phyloP scores from a whole-genome alignment of 169 alveolate genomes.

The Besnoitia besnoiti region DNA sequence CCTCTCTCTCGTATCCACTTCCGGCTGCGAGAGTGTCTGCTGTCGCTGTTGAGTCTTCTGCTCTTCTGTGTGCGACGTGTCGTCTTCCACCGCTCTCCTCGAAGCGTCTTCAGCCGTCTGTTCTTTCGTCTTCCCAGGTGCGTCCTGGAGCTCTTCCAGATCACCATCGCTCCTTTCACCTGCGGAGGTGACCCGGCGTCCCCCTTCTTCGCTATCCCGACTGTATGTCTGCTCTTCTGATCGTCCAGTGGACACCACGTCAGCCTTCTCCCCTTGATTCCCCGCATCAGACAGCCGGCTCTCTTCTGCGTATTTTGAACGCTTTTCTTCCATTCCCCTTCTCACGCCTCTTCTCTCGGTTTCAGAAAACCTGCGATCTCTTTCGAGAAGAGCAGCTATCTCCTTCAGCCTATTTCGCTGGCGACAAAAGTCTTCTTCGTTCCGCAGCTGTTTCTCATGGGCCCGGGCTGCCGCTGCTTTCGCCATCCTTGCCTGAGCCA shows the following conservation, averaged over 20 bases:
- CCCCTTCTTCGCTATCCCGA: background rate
- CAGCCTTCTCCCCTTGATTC: background rate
- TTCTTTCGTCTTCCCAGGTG: background rate
- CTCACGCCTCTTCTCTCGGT: background rate
- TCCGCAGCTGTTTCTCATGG: background rate
- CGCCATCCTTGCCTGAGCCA: constrained; percentile 11
- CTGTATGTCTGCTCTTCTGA: background rate
- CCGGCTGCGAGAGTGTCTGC: background rate
- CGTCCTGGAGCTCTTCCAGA: too few species aligned
- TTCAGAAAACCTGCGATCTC: background rate
- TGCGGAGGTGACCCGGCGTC: background rate
- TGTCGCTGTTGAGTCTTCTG: too few species aligned
- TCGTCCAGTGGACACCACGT: background rate
- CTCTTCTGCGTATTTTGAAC: background rate
- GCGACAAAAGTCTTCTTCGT: background rate
- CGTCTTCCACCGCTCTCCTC: too few species aligned
- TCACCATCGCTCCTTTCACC: too few species aligned
- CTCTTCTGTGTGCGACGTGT: too few species aligned
- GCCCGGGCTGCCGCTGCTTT: background rate
- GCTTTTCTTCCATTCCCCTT: background rate
- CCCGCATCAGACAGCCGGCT: constrained; percentile 7
- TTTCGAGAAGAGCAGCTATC: background rate
- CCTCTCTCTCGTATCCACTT: background rate
- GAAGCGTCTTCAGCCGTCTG: background rate
- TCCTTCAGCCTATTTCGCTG: background rate